Percentiles rank a stretch among this genome's conserved stretches.
phyloP scores from a whole-genome alignment of 2,329 filamentous ascomycete genomes.

The Ceratocystis cacaofunesta region DNA sequence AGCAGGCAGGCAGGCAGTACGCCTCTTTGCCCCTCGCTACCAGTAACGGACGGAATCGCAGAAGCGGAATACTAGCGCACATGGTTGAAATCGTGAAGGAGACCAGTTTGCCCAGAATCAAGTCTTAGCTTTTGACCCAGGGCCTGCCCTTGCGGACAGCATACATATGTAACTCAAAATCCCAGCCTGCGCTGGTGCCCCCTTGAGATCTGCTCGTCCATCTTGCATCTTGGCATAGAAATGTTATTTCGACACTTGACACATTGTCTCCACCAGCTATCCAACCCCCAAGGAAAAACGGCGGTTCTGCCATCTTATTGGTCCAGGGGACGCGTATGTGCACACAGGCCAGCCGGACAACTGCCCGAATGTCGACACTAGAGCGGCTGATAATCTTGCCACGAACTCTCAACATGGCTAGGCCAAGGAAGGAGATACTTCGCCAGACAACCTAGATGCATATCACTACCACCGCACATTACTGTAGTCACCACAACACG shows the following conservation, averaged over 20 bases:
- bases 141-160: constrained; percentile 19
- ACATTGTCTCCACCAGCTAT: background rate
- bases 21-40: constrained; percentile 23
- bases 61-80: constrained; percentile 26
- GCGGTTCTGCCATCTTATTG: constrained; percentile 16
- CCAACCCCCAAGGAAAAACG: background rate
- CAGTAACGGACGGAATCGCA: constrained; percentile 18
- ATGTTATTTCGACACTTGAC: constrained; percentile 18
- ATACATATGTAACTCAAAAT: constrained; percentile 17
- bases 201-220: constrained; percentile 27
- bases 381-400: constrained; percentile 25
- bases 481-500: too few relatives aligned
- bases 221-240: constrained; percentile 23
- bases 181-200: constrained; percentile 24
- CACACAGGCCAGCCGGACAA: constrained; percentile 27
- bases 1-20: constrained; percentile 14
- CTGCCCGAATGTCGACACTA: constrained; percentile 22
- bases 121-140: background rate
- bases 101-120: constrained; percentile 26
- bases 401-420: constrained; percentile 18
- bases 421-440: background rate
- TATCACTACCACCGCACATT: too few relatives aligned
- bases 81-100: constrained; percentile 28
- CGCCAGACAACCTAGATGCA: background rate
- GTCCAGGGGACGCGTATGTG: constrained; percentile 27